Evolutionary conservation across 2,329 filamentous ascomycete species (phyloP).

Genomic region (Talaromyces sp.): DNA sequence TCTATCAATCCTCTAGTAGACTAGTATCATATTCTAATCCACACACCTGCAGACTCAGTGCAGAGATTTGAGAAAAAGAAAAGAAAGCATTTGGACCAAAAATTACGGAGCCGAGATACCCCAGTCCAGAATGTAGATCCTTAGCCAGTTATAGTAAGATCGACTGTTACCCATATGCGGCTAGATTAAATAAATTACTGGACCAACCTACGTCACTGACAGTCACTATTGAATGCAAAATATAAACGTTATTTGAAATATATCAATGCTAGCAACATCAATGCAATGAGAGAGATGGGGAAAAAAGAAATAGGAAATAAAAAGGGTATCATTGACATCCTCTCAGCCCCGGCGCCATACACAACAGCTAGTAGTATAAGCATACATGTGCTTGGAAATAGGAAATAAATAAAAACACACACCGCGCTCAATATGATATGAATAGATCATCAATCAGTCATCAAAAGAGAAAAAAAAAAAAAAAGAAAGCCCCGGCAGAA

Average conservation of each 20-base stretch:
- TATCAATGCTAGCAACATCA: neutral
- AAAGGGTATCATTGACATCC: conserved; percentile 2
- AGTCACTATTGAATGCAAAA: neutral
- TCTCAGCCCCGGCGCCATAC: conserved; percentile 2
- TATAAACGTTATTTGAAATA: too few relatives aligned
- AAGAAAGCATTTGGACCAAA: too few relatives aligned
- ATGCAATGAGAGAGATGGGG: neutral
- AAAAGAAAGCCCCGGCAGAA: neutral
- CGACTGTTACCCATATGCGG: neutral
- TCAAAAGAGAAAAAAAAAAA: neutral
- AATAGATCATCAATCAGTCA: neutral
- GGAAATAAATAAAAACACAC: neutral
- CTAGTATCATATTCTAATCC: too few relatives aligned
- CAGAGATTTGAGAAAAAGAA: too few relatives aligned
- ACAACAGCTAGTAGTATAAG: neutral
- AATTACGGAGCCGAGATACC: too few relatives aligned
- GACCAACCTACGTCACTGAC: neutral
- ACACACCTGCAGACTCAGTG: too few relatives aligned
- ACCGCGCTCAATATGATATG: neutral
- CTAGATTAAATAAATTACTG: neutral
- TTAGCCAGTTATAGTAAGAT: neutral
- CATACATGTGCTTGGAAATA: neutral
- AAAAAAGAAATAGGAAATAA: neutral
- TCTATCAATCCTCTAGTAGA: too few relatives aligned
- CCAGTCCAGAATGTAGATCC: neutral